phyloP scores from a whole-genome alignment of 345 rosid genomes.

The Erucastrum elatum region DNA sequence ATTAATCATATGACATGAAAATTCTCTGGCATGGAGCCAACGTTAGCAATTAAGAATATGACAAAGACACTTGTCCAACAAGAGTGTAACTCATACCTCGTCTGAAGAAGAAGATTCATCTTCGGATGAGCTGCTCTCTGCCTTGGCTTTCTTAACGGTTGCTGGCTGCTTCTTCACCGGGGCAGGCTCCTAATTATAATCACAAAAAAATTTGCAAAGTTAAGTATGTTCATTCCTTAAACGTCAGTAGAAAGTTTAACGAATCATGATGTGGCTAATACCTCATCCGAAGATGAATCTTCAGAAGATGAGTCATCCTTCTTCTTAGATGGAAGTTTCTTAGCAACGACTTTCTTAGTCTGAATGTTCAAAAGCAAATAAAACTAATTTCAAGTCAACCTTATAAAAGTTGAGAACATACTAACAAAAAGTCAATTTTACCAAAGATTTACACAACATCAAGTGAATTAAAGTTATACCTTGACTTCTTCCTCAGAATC shows the following conservation, averaged over 20 bases:
- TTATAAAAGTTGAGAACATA: neutral
- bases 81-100: slow-evolving; percentile 27
- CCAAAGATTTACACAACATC: neutral
- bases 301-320: slow-evolving; percentile 41
- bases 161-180: slow-evolving; percentile 19
- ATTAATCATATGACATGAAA: neutral
- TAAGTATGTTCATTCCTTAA: neutral
- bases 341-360: slow-evolving; percentile 35
- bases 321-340: slow-evolving; percentile 21
- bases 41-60: neutral
- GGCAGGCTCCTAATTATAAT: slow-evolving; percentile 28
- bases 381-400: neutral
- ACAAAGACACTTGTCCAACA: neutral
- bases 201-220: neutral
- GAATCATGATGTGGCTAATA: slow-evolving; percentile 6
- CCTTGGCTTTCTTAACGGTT: slow-evolving; percentile 19
- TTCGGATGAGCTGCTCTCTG: slow-evolving; percentile 43
- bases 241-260: neutral
- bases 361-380: neutral
- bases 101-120: slow-evolving; percentile 49
- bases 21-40: neutral
- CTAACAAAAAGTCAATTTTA: neutral
- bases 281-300: slow-evolving; percentile 39
- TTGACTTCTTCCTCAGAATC: slow-evolving; percentile 53
- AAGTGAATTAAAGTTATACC: slow-evolving; percentile 24